phyloP scores from a whole-genome alignment of 306 rosid genomes.

The Quercus suber region DNA sequence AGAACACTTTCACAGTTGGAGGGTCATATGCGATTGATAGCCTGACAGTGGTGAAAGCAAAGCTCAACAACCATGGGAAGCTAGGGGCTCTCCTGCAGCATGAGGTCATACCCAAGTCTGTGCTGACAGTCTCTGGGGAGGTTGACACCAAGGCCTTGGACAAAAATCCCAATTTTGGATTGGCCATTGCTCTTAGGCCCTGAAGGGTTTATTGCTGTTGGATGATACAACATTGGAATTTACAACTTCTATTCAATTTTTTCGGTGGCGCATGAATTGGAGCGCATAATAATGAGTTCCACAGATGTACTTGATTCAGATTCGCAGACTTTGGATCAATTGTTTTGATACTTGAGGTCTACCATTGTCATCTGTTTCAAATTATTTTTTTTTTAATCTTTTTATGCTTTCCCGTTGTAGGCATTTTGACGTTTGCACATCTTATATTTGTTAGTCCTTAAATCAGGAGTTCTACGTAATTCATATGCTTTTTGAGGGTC shows the following conservation, averaged over 20 bases:
- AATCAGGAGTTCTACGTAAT: constrained; percentile 15
- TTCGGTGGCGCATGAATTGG: constrained; percentile 54
- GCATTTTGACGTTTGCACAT: constrained; percentile 36
- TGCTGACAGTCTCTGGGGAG: constrained; percentile 88
- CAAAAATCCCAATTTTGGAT: constrained; percentile 76
- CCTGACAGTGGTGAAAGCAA: constrained; percentile 76
- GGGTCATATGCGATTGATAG: constrained; percentile 75
- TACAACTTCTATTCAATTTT: constrained; percentile 44
- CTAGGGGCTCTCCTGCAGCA: constrained; percentile 90
- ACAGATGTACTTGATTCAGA: constrained; percentile 38
- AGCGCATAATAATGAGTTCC: constrained; percentile 71
- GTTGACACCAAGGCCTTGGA: constrained; percentile 84
- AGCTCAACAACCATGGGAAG: constrained; percentile 78
- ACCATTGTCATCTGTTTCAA: constrained; percentile 22
- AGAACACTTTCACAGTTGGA: constrained; percentile 87
- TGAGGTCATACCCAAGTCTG: constrained; percentile 80
- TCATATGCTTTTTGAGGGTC: constrained; percentile 1
- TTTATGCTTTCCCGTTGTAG: constrained; percentile 27
- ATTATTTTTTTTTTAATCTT: not conserved
- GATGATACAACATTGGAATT: constrained; percentile 19
- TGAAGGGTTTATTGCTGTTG: constrained; percentile 35
- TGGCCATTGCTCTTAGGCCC: constrained; percentile 89
- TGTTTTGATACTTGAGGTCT: constrained; percentile 29
- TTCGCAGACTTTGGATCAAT: constrained; percentile 50
- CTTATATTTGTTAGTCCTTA: constrained; percentile 18